Percentiles rank a stretch among this genome's conserved stretches.
These are phyloP conservation scores for Cucurbita moschata DNA, from an alignment of 306 rosid species.

Conservation along the genomic window DNA sequence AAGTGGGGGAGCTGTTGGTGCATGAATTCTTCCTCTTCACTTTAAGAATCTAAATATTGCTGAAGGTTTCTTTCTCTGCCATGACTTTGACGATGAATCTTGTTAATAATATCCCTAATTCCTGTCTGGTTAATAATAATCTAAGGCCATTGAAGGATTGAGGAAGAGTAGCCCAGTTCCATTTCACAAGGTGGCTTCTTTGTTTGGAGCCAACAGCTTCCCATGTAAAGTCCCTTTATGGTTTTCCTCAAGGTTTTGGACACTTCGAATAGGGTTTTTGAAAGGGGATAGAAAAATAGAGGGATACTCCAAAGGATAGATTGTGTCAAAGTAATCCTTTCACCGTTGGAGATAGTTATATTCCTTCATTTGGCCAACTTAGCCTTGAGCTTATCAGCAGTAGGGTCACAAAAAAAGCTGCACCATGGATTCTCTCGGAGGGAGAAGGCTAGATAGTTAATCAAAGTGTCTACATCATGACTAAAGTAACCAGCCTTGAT, in stretches of 20 bases:
- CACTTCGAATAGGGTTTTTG: not conserved
- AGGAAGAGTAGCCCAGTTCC: not conserved
- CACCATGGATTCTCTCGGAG: not conserved
- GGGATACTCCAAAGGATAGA: not conserved
- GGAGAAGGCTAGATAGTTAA: not conserved
- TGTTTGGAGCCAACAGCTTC: not conserved
- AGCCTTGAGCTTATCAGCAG: not conserved
- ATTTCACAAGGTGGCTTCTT: not conserved
- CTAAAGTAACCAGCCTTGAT: not conserved
- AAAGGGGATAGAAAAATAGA: not conserved
- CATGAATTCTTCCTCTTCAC: too few species aligned
- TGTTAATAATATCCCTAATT: too few species aligned
- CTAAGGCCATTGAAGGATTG: not conserved
- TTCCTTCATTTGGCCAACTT: not conserved
- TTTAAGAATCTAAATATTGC: too few species aligned
- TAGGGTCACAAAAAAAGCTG: not conserved
- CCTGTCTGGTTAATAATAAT: too few species aligned
- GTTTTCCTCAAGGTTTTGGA: not conserved
- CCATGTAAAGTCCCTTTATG: not conserved
- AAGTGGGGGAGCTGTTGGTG: too few species aligned
- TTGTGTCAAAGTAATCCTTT: not conserved
- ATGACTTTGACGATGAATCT: too few species aligned
- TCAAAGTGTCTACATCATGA: not conserved
- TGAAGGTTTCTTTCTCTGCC: too few species aligned
- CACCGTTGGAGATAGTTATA: not conserved